Base-by-base conservation (phyloP, 495 filamentous ascomycete genomes). In the Hypoxylon fuscum region DNA sequence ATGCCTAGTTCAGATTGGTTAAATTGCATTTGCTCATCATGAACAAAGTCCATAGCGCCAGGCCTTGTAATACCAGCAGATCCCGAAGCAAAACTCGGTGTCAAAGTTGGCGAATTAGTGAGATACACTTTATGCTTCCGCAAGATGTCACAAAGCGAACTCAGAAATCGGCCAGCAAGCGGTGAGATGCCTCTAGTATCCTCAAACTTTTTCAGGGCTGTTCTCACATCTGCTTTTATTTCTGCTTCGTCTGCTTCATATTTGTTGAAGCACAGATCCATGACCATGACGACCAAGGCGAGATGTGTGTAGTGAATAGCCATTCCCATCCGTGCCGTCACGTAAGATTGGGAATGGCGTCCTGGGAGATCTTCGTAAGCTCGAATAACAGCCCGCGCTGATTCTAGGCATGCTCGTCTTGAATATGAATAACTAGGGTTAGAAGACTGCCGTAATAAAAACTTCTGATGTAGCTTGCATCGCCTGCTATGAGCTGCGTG, bases 381-480 rank as follows among this genome's bases (percentile, higher is more conserved):
- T 62, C 77, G 74, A 2, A 82, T 74, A 4, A 81, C 72, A 12
- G 74, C 77, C 1, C 79, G 76, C 1, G 81, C 80, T 11, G 79
- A 77, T 44, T 74, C 72, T 5, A 83, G 63, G 15, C 76, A 77
- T 6, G 75, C 60, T 2, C 75, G 53, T 46, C 80, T 75, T 0
- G 80, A 83, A 65, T 79, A 82, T 0, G 73, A 75, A 57, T 75
- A 83, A 0, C 66, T 41, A 1, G 76, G 69, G 29, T 83, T 74
- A 1, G 66, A 71, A 0, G 77, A 80, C 18, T 57, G 54, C n/a
- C 54, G 43, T 15, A 57, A 25, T 11, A 49, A 44, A 23, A 57
- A 57, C 12, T 69, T 71, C 1, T 79, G 76, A 49, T 80, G 79
- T 20, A 83, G 55, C 5, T 79, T 73, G 38, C 77, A 79, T 21